Evolutionary conservation across 371 early-diverging fungal genomes (phyloP).

Genomic region (Rhizopus delemar): DNA sequence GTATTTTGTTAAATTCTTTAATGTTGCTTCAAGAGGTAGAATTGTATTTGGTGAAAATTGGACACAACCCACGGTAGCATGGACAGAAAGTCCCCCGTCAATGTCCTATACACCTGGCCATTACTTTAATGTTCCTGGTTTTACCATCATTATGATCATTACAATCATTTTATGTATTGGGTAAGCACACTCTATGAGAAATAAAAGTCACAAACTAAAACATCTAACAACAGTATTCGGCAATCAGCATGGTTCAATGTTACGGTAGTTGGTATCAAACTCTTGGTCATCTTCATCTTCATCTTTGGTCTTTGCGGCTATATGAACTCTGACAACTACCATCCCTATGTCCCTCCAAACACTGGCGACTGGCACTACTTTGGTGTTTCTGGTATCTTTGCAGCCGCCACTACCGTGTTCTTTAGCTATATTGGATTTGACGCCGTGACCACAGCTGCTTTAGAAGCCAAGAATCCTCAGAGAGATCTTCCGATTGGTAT

Average conservation of each 20-base stretch:
- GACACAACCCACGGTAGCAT: slow-evolving; percentile 67
- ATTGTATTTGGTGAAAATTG: slow-evolving; percentile 47
- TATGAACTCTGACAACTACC: slow-evolving; percentile 70
- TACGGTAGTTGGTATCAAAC: slow-evolving; percentile 71
- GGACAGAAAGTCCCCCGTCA: slow-evolving; percentile 43
- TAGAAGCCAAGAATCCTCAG: slow-evolving; percentile 82
- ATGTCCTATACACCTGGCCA: slow-evolving; percentile 50
- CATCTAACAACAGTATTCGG: slow-evolving; percentile 46
- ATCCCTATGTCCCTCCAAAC: slow-evolving; percentile 79
- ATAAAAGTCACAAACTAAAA: background rate
- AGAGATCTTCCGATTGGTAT: slow-evolving; percentile 89
- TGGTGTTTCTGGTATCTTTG: slow-evolving; percentile 73
- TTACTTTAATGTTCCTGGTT: slow-evolving; percentile 76
- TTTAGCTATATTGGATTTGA: slow-evolving; percentile 92
- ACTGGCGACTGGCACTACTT: slow-evolving; percentile 55
- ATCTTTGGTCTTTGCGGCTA: slow-evolving; percentile 68
- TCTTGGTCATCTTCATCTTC: slow-evolving; percentile 76
- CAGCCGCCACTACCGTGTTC: slow-evolving; percentile 80
- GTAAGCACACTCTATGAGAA: slow-evolving; percentile 19
- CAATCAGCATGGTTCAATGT: slow-evolving; percentile 74
- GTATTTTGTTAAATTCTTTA: slow-evolving; percentile 72
- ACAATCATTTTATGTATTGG: slow-evolving; percentile 67
- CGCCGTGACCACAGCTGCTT: slow-evolving; percentile 84
- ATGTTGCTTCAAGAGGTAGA: slow-evolving; percentile 52
- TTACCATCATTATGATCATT: slow-evolving; percentile 62